Conservation (phyloP, 768 basidiomycete genomes). For the Imleria badia region DNA sequence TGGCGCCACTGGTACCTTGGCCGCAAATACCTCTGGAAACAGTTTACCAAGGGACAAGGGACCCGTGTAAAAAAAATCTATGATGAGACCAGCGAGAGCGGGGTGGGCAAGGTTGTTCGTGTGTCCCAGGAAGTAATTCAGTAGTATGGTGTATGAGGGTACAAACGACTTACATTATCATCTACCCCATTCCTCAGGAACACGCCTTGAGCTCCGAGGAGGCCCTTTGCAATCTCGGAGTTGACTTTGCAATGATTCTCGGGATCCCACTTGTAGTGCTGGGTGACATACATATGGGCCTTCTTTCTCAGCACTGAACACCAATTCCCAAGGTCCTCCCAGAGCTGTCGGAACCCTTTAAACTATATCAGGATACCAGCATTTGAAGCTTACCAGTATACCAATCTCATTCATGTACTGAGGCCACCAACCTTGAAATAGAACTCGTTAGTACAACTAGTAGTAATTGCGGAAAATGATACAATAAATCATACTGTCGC, state of each 20-base stretch:
- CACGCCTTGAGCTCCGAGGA: background rate
- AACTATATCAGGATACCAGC: too few relatives aligned
- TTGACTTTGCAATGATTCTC: background rate
- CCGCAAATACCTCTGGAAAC: background rate
- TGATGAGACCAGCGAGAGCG: background rate
- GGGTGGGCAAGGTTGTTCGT: background rate
- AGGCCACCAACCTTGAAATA: background rate
- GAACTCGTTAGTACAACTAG: too few relatives aligned
- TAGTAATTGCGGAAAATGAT: too few relatives aligned
- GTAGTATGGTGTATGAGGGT: background rate
- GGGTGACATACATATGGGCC: background rate
- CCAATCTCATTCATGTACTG: background rate
- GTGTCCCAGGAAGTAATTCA: background rate
- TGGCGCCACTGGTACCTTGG: background rate
- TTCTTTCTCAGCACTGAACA: too few relatives aligned
- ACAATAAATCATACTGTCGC: too few relatives aligned
- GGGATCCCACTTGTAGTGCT: background rate
- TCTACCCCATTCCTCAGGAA: background rate
- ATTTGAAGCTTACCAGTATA: background rate
- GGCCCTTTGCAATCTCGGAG: background rate
- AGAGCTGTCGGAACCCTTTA: too few relatives aligned
- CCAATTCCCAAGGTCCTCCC: background rate
- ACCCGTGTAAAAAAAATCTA: background rate
- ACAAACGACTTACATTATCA: background rate
- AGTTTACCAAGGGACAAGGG: background rate